Evolutionary conservation across 805 yeast genomes (phyloP).

Genomic region (Blastobotrys mokoenaii): DNA sequence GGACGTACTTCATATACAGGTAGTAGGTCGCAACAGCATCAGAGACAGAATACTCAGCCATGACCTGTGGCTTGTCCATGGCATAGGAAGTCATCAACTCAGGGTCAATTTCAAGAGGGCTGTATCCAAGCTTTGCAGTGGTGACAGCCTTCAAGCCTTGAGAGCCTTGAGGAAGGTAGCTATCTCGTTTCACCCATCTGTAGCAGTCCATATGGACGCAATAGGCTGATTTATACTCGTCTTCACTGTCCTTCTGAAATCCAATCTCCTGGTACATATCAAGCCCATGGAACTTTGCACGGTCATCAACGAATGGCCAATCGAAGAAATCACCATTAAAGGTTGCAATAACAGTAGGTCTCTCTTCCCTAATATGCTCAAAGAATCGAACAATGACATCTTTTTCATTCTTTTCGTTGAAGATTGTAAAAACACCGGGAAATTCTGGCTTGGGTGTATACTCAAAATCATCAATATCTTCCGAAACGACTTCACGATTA

Average conservation of each 20-base stretch:
- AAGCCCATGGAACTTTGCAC: conserved; percentile 76
- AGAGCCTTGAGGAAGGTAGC: conserved; percentile 95
- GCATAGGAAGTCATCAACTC: conserved; percentile 98
- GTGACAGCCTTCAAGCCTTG: conserved; percentile 98
- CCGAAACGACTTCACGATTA: conserved; percentile 85
- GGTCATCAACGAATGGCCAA: conserved; percentile 95
- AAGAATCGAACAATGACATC: conserved; percentile 68
- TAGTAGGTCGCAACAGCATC: conserved; percentile 99
- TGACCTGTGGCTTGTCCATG: conserved; percentile 78
- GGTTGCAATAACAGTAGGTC: conserved; percentile 96
- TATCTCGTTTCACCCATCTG: conserved; percentile 97
- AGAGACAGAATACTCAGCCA: conserved; percentile 96
- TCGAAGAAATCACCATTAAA: conserved; percentile 98
- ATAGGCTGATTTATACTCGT: conserved; percentile 84
- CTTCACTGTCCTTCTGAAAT: conserved; percentile 79
- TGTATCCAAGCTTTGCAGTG: conserved; percentile 88
- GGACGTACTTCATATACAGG: conserved; percentile 91
- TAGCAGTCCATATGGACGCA: conserved; percentile 97
- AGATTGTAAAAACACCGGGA: conserved; percentile 81
- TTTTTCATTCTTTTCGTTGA: conserved; percentile 82
- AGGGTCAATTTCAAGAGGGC: conserved; percentile 94
- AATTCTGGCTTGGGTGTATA: conserved; percentile 96
- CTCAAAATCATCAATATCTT: conserved; percentile 94
- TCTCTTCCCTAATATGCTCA: conserved; percentile 79
- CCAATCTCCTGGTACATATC: conserved; percentile 92